Base-by-base conservation (phyloP, 2,329 filamentous ascomycete genomes). In the Fusarium sp. region DNA sequence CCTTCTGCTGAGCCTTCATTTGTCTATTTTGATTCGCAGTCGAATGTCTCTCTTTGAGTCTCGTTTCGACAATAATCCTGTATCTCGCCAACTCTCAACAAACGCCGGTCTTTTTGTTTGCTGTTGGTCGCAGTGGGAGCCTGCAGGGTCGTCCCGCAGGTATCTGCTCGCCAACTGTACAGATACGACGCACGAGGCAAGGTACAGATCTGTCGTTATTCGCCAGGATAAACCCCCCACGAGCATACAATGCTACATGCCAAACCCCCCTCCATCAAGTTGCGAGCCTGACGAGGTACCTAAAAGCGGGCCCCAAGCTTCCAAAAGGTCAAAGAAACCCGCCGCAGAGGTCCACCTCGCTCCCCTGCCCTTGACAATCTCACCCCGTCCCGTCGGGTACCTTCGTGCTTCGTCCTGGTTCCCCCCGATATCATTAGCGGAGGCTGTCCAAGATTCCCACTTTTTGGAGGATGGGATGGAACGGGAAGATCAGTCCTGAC, bases 391-490 rank as follows among this genome's bases (percentile, higher is more conserved):
- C 63, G 47, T 57, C 62, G 38, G 63, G 68, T 69, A 52, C 68
- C 60, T 63, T 69, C 47, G 64, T 68, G 57, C 68, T 65, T 74
- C 67, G 71, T 62, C 59, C 13, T 31, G 67, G 60, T 47, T 18
- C 47, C 25, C 31, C 45, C 66, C 38, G 56, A 61, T 38, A 10
- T 71, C 63, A 74, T 74, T 68, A 68, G 71, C 35, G 36, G 58
- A 71, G 38, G 42, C n/a, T 45, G 33, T 70, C 59, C 52, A 35
- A 38, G 52, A 59, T 50, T 65, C 62, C 71, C 71, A 74, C 71
- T 74, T 70, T 75, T 70, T 63, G 60, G 47, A 62, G 65, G 72
- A 63, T 73, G 65, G 69, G 59, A 65, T 74, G 58, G 52, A 40
- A 65, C 47, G 68, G 58, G 71, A 74, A 74, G 68, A 74, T 74